Conservation (phyloP, 2,329 filamentous ascomycete genomes). For the Raffaelea albimanens region DNA sequence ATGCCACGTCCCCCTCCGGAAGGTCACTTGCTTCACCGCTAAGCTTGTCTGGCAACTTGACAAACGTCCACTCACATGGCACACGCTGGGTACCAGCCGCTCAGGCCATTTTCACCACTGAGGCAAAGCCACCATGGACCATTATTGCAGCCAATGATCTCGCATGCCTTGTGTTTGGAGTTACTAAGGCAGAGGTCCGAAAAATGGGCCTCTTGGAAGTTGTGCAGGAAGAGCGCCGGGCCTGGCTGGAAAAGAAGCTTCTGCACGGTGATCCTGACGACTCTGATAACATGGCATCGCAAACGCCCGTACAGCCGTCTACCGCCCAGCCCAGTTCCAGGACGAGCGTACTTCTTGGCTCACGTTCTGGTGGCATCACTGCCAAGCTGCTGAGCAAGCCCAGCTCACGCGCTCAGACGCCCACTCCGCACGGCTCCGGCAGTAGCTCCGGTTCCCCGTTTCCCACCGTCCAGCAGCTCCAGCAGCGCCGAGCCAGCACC, state of each 20-base stretch:
- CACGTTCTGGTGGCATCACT: conserved; percentile 66
- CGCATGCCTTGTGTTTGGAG: conserved; percentile 95
- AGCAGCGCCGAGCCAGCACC: conserved; percentile 51
- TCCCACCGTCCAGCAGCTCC: conserved; percentile 20
- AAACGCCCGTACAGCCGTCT: conserved; percentile 26
- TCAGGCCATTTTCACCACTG: conserved; percentile 97
- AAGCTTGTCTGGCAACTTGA: conserved; percentile 36
- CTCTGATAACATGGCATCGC: conserved; percentile 13
- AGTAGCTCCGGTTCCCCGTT: background rate
- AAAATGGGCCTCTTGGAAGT: conserved; percentile 94
- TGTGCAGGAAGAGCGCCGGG: conserved; percentile 77
- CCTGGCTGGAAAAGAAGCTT: conserved; percentile 84
- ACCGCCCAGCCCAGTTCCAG: conserved; percentile 21
- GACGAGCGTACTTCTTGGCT: conserved; percentile 53
- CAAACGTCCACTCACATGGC: conserved; percentile 71
- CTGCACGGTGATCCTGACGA: conserved; percentile 45
- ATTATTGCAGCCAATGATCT: conserved; percentile 94
- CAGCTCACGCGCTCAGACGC: conserved; percentile 44
- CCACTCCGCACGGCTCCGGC: conserved; percentile 16
- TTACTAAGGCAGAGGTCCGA: conserved; percentile 88
- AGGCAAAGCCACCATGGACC: conserved; percentile 82
- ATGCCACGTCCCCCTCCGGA: conserved; percentile 1
- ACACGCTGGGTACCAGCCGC: conserved; percentile 84
- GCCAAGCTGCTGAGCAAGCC: conserved; percentile 83
- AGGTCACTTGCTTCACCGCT: conserved; percentile 26